Evolutionary conservation across 2,329 filamentous ascomycete species (phyloP).

Genomic region (Elsinoe batatas): DNA sequence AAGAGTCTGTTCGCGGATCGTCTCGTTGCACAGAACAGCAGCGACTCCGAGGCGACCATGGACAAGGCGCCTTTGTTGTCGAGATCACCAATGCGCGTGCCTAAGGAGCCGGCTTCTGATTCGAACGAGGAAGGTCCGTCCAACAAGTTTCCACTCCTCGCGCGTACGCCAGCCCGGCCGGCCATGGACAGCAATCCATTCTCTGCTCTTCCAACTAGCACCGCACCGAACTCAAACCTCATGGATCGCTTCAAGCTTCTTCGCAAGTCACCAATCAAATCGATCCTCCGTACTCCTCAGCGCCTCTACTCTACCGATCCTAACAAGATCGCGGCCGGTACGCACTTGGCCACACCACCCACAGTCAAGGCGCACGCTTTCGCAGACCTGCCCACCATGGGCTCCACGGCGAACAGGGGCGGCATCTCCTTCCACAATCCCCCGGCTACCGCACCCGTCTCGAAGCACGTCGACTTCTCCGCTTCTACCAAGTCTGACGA

Average conservation of each 20-base stretch:
- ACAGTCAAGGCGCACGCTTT: slow-evolving; percentile 16
- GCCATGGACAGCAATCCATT: slow-evolving; percentile 14
- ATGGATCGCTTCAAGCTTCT: slow-evolving; percentile 39
- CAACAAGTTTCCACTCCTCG: slow-evolving; percentile 15
- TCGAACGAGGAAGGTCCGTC: background rate
- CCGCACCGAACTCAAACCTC: slow-evolving; percentile 26
- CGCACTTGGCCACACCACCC: slow-evolving; percentile 41
- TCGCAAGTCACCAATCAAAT: slow-evolving; percentile 47
- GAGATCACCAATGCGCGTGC: slow-evolving; percentile 23
- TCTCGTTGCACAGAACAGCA: background rate
- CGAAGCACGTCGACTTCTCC: slow-evolving; percentile 76
- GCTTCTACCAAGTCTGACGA: slow-evolving; percentile 41
- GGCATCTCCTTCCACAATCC: slow-evolving; percentile 33
- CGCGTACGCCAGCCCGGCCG: slow-evolving; percentile 16
- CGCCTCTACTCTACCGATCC: slow-evolving; percentile 51
- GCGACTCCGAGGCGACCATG: slow-evolving; percentile 15
- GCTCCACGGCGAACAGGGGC: background rate
- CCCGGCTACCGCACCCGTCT: slow-evolving; percentile 58
- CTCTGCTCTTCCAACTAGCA: slow-evolving; percentile 20
- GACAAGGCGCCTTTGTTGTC: slow-evolving; percentile 24
- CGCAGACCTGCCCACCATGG: background rate
- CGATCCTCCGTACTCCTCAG: slow-evolving; percentile 52
- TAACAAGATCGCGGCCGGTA: slow-evolving; percentile 49
- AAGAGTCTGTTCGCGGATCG: slow-evolving; percentile 10
- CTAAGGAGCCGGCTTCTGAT: slow-evolving; percentile 1